phyloP scores from a whole-genome alignment of 2,329 filamentous ascomycete species.

The Cytospora mali region DNA sequence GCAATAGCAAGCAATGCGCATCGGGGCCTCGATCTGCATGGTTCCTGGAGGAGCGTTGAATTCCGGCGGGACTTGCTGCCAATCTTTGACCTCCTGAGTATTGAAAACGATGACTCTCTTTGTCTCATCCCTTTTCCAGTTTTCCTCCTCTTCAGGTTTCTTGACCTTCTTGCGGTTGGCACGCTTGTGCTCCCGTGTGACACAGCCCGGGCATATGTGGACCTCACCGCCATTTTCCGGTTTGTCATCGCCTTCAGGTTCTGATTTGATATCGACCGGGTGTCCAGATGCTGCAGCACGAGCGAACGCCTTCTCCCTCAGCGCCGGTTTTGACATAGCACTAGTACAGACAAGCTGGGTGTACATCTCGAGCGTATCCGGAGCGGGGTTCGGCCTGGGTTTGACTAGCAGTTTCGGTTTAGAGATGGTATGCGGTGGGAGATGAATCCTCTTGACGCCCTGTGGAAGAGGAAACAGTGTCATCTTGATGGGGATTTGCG shows the following conservation, averaged over 20 bases:
- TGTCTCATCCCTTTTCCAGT: constrained; percentile 79
- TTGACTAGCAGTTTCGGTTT: constrained; percentile 90
- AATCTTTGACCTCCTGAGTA: constrained; percentile 83
- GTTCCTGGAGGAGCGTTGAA: constrained; percentile 55
- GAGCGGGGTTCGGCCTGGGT: constrained; percentile 62
- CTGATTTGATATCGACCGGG: constrained; percentile 34
- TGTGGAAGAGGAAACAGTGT: constrained; percentile 74
- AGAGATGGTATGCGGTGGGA: constrained; percentile 88
- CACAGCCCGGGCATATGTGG: constrained; percentile 88
- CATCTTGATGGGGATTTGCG: constrained; percentile 88
- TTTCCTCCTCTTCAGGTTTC: constrained; percentile 87
- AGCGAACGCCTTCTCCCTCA: constrained; percentile 68
- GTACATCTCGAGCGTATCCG: constrained; percentile 78
- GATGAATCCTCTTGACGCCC: constrained; percentile 77
- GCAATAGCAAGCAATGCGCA: constrained; percentile 98
- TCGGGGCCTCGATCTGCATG: constrained; percentile 81
- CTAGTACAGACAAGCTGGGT: constrained; percentile 89
- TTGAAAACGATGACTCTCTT: constrained; percentile 90
- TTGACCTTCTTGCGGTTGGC: constrained; percentile 91
- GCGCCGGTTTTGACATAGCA: constrained; percentile 76
- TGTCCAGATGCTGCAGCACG: constrained; percentile 52
- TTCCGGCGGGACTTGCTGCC: constrained; percentile 62
- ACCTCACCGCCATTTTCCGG: constrained; percentile 92
- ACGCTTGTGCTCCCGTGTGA: constrained; percentile 86
- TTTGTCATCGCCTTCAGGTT: constrained; percentile 64